phyloP scores from a whole-genome alignment of 345 rosid genomes.

The Clausena lansium region DNA sequence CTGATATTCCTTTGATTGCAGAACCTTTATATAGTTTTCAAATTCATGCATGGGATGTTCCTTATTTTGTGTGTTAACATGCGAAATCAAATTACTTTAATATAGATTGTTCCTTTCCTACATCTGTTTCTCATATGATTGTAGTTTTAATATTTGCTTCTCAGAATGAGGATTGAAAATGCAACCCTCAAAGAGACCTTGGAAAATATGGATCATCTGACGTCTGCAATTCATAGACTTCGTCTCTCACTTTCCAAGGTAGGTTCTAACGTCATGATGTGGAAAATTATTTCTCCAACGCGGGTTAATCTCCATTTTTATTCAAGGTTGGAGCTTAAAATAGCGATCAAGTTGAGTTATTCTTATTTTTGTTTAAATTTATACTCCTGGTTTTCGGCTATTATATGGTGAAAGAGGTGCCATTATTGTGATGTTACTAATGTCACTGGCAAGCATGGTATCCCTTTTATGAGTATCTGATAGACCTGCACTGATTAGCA shows the following conservation, averaged over 20 bases:
- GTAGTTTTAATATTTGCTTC: conserved; percentile 9
- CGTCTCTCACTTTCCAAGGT: conserved; percentile 82
- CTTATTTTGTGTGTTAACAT: conserved; percentile 4
- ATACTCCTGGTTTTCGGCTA: background rate
- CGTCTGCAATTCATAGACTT: conserved; percentile 73
- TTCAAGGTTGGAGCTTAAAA: background rate
- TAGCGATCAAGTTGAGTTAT: background rate
- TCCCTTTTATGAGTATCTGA: conserved; percentile 1
- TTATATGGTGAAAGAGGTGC: background rate
- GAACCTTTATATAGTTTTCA: conserved; percentile 6
- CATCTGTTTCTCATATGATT: background rate
- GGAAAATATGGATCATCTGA: conserved; percentile 80
- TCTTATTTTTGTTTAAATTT: conserved; percentile 2
- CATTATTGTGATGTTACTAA: background rate
- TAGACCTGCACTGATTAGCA: background rate
- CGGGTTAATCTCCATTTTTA: background rate
- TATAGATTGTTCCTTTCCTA: conserved; percentile 4
- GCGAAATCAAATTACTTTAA: background rate
- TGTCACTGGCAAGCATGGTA: background rate
- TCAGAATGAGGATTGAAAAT: conserved; percentile 85
- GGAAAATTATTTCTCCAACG: background rate
- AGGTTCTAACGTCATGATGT: background rate
- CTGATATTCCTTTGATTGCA: conserved; percentile 2
- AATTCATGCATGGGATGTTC: background rate
- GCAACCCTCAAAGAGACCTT: conserved; percentile 88